These are phyloP conservation scores for Helotiales sp. DNA, from an alignment of 2,329 filamentous ascomycete genomes.

Conservation along the genomic window DNA sequence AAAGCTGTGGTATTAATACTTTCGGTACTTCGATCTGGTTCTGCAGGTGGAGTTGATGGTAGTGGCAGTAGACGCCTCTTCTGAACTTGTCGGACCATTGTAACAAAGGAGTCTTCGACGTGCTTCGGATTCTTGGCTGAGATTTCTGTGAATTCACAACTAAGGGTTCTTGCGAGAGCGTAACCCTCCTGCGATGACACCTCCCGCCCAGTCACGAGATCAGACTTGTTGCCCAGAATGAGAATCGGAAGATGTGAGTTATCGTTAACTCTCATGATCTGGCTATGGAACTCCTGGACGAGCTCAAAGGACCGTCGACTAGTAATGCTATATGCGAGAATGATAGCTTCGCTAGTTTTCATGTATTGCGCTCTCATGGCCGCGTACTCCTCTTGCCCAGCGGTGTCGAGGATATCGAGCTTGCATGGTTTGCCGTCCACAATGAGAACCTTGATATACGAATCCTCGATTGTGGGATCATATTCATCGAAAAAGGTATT, in stretches of 20 bases:
- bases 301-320: conserved; percentile 97
- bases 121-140: conserved; percentile 98
- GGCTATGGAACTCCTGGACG: conserved; percentile 97
- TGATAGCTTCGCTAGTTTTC: conserved; percentile 92
- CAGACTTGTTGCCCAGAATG: conserved; percentile 98
- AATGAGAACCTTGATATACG: conserved; percentile 99
- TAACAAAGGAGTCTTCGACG: conserved; percentile 97
- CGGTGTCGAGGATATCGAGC: conserved; percentile 96
- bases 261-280: conserved; percentile 97
- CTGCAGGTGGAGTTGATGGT: not conserved
- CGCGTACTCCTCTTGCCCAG: conserved; percentile 98
- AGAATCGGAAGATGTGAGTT: conserved; percentile 99
- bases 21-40: not conserved
- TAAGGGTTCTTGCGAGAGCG: conserved; percentile 79
- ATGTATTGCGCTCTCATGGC: conserved; percentile 99
- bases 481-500: conserved; percentile 99
- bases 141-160: conserved; percentile 98
- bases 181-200: conserved; percentile 94
- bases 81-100: conserved; percentile 89
- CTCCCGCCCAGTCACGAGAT: conserved; percentile 89
- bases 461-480: conserved; percentile 99
- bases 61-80: not conserved
- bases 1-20: not conserved
- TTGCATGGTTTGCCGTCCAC: conserved; percentile 98
- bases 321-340: conserved; percentile 97